A percentile compares a stretch with the other conserved stretches of the same genome.
These are phyloP conservation scores for Mycena pura DNA, from an alignment of 768 basidiomycete genomes.

Conservation along the genomic window DNA sequence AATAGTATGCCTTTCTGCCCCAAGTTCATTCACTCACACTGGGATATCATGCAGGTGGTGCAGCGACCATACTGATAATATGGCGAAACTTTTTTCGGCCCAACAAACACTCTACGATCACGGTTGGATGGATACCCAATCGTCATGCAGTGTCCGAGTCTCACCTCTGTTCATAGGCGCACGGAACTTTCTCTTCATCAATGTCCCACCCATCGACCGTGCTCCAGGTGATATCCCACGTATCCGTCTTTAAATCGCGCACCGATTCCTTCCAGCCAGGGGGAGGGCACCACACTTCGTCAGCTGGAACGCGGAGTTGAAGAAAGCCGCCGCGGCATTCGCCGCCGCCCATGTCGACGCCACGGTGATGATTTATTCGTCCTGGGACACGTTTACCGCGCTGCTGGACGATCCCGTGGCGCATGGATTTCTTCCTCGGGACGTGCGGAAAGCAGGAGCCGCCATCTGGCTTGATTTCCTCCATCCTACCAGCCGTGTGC, in stretches of 20 bases:
- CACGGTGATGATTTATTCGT: slow-evolving; percentile 46
- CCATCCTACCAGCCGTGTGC: slow-evolving; percentile 47
- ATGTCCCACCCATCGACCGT: slow-evolving; percentile 48
- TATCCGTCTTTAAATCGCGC: background rate
- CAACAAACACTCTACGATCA: slow-evolving; percentile 44
- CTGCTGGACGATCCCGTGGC: slow-evolving; percentile 42
- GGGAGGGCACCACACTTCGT: slow-evolving; percentile 4
- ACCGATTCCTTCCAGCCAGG: background rate
- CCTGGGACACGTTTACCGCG: slow-evolving; percentile 44
- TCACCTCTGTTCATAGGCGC: slow-evolving; percentile 27
- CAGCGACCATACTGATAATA: slow-evolving; percentile 11
- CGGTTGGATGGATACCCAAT: background rate
- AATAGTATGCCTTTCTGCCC: slow-evolving; percentile 9
- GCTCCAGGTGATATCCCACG: slow-evolving; percentile 33
- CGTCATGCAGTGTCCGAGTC: too few relatives aligned
- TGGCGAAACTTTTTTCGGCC: slow-evolving; percentile 39
- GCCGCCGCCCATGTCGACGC: slow-evolving; percentile 37
- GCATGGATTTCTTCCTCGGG: slow-evolving; percentile 37
- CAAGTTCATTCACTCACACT: background rate
- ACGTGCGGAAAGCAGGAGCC: slow-evolving; percentile 32
- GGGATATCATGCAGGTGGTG: slow-evolving; percentile 14
- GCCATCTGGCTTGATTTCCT: slow-evolving; percentile 45
- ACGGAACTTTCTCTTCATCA: slow-evolving; percentile 48
- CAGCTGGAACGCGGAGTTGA: slow-evolving; percentile 46
- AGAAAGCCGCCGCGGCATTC: slow-evolving; percentile 33